Evolutionary conservation across 768 basidiomycete genomes (phyloP).

Genomic region (Pleurotus eryngii): DNA sequence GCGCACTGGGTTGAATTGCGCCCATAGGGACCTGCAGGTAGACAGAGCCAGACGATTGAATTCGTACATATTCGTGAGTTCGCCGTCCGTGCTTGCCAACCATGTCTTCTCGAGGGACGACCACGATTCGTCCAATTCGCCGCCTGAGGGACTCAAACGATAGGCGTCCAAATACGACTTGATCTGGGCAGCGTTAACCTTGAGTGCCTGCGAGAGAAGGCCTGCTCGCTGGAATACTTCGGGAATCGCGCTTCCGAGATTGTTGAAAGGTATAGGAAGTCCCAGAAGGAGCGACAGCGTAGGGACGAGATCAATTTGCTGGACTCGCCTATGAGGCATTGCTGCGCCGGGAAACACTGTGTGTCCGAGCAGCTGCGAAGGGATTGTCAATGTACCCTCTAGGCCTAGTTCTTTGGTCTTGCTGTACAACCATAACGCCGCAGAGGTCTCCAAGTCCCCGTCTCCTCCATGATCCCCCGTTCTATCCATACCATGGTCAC

Average conservation of each 20-base stretch:
- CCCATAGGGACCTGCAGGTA: constrained; percentile 86
- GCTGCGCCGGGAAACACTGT: constrained; percentile 59
- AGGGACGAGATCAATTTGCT: constrained; percentile 93
- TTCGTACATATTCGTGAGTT: constrained; percentile 36
- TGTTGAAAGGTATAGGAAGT: constrained; percentile 93
- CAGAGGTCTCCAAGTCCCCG: constrained; percentile 75
- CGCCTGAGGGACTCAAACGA: constrained; percentile 62
- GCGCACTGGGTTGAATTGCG: constrained; percentile 80
- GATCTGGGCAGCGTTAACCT: constrained; percentile 74
- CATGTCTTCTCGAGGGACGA: constrained; percentile 43
- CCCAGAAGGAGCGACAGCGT: constrained; percentile 87
- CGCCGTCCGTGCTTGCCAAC: constrained; percentile 29
- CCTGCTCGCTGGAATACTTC: constrained; percentile 74
- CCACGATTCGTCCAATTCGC: constrained; percentile 73
- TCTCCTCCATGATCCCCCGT: constrained; percentile 97
- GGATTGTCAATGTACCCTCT: constrained; percentile 29
- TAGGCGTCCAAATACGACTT: constrained; percentile 75
- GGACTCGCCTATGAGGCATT: constrained; percentile 58
- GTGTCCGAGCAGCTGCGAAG: constrained; percentile 49
- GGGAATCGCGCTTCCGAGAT: constrained; percentile 87
- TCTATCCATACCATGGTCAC: constrained; percentile 97
- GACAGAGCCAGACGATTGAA: constrained; percentile 63
- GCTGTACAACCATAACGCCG: constrained; percentile 91
- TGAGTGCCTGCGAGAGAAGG: constrained; percentile 54
- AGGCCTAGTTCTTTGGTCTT: constrained; percentile 56